Evolutionary conservation across 1,284 basidiomycete species (phyloP).

Genomic region (Fomitopsis pinicola): DNA sequence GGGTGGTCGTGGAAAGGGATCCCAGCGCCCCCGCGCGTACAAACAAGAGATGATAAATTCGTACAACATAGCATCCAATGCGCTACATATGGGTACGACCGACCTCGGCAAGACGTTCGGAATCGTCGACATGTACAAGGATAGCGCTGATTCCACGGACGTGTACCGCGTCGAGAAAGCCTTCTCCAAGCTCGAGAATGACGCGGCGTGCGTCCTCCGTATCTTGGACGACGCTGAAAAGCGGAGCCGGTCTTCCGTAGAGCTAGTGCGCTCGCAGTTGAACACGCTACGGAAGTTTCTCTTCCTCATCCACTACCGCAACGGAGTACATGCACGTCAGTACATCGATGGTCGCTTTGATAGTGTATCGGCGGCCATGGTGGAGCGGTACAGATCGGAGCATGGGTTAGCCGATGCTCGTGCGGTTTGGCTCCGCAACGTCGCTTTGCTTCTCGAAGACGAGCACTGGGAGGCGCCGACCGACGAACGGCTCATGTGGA

Average conservation of each 20-base stretch:
- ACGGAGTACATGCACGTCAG: background rate
- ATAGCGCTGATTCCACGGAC: background rate
- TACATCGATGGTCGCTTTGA: background rate
- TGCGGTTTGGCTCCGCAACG: background rate
- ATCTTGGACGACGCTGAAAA: background rate
- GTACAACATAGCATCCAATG: background rate
- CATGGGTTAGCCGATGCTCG: background rate
- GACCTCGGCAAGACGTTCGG: slow-evolving; percentile 1
- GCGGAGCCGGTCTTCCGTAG: background rate
- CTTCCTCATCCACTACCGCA: slow-evolving; percentile 1
- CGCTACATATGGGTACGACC: slow-evolving; percentile 1
- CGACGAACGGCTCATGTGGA: background rate
- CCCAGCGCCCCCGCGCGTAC: background rate
- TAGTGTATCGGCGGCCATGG: background rate
- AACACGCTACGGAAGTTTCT: background rate
- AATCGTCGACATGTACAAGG: background rate
- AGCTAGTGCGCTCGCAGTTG: background rate
- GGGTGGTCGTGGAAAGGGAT: background rate
- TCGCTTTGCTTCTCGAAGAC: background rate
- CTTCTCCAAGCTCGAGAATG: slow-evolving; percentile 1
- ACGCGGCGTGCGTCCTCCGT: background rate
- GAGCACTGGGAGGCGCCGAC: background rate
- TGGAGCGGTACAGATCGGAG: background rate
- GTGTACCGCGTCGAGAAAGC: background rate
- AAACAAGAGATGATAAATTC: background rate